Conservation (phyloP, 257 asterid genomes). For the Fraxinus pennsylvanica region DNA sequence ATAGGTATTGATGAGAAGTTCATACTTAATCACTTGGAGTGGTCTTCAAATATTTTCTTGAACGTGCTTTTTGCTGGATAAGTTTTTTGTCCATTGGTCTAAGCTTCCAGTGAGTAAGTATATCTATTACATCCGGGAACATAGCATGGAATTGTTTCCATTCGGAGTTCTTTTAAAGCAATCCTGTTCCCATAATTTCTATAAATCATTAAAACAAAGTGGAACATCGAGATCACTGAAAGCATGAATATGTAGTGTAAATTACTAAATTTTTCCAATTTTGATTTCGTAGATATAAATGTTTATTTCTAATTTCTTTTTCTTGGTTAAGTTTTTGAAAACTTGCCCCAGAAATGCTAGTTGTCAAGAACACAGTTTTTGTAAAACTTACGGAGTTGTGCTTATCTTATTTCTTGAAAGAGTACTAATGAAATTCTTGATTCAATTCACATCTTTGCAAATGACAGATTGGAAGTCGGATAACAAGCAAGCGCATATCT, state of each 20-base stretch:
- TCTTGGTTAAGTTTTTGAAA: neutral
- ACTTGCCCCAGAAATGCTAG: neutral
- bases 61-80: neutral
- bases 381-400: neutral
- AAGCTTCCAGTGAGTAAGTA: neutral
- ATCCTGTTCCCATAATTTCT: neutral
- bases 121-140: neutral
- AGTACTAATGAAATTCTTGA: conserved; percentile 19
- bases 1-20: neutral
- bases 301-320: neutral
- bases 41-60: neutral
- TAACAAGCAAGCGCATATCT: conserved; percentile 80
- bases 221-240: neutral
- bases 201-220: neutral
- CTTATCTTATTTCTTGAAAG: conserved; percentile 12
- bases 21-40: neutral
- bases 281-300: neutral
- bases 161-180: neutral
- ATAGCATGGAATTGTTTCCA: neutral
- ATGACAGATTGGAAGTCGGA: conserved; percentile 86
- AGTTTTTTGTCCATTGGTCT: neutral
- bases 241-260: neutral
- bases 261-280: neutral
- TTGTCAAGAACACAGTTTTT: conserved; percentile 5
- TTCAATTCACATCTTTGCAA: conserved; percentile 20